Evolutionary conservation across 306 rosid species (phyloP), one percentile per base, ranked within the genome.

Genomic region (Lagenaria siceraria): DNA sequence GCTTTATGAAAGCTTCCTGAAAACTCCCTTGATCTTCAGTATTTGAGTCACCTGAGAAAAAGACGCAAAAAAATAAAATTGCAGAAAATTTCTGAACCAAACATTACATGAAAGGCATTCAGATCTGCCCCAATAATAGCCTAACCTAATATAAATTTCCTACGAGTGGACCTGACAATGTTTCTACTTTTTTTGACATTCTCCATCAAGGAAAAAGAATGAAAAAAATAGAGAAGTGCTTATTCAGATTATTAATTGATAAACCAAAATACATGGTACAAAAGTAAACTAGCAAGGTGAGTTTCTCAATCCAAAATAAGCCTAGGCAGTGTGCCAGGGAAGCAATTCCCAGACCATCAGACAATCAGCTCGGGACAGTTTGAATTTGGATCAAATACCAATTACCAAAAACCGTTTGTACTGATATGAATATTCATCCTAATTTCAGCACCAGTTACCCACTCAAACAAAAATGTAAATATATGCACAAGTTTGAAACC

Each of bases 11-110:
- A 58, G 84, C 18, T 56, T 89, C 92, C 72, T 86, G 89, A 85
- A 85, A 89, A 80, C 38, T 83, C 51, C 91, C 91, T 1, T 79
- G 81, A 24, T 86, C 97, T 42, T 90, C 97, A 0, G 93, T 68
- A 77, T 86, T 87, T 8, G 97, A 87, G 9, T 85, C 92, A 4
- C 91, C 99, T 95, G 89, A 78, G 80, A 85, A 59, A 35, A 80
- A 84, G 19, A 25, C 27, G 65, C 33, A 79, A 68, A 17, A 24
- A 77, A 74, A 70, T 52, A 72, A 46, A 73, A 71, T 24, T 78
- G 54, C 10, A 29, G 58, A 78, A 55, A 22, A 69, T 43, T 29
- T 13, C 56, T 29, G 35, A n/a, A 22, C 10, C 14, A 22, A 46
- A 75, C 4, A 15, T 12, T 42, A 6, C 68, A 55, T 35, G 8